Percentiles rank a stretch among this genome's conserved stretches.
Evolutionary conservation across 1,284 basidiomycete genomes (phyloP).

Genomic region (Naganishia liquefaciens): DNA sequence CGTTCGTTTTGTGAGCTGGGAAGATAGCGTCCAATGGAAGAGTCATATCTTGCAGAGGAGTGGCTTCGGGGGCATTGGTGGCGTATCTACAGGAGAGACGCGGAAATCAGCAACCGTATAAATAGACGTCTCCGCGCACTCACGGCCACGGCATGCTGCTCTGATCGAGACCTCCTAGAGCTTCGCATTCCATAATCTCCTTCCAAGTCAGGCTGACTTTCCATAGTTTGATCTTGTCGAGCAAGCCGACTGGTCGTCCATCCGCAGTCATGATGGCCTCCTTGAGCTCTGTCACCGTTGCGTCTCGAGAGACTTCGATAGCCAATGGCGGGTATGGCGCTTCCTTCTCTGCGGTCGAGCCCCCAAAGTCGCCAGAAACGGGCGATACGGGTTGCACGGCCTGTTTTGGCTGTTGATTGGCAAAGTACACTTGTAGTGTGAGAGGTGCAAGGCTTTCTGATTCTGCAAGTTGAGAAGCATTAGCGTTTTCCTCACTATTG

Average conservation of each 20-base stretch:
- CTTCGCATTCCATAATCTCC: conserved; percentile 48
- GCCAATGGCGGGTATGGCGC: conserved; percentile 37
- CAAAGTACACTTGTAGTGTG: conserved; percentile 43
- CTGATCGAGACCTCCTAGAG: conserved; percentile 42
- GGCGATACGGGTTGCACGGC: conserved; percentile 7
- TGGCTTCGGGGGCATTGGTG: conserved; percentile 42
- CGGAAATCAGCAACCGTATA: neutral
- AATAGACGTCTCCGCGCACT: conserved; percentile 26
- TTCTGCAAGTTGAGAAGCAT: neutral
- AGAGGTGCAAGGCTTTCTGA: conserved; percentile 36
- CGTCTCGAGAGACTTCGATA: conserved; percentile 42
- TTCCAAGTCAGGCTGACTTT: conserved; percentile 48
- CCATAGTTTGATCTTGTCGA: conserved; percentile 45
- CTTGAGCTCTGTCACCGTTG: conserved; percentile 46
- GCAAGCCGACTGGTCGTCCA: conserved; percentile 34
- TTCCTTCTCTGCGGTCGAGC: conserved; percentile 2
- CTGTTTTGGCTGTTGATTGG: conserved; percentile 31
- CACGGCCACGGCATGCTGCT: conserved; percentile 52
- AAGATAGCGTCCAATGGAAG: conserved; percentile 44
- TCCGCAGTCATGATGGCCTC: conserved; percentile 39
- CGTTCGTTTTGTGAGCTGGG: conserved; percentile 40
- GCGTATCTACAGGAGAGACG: conserved; percentile 39
- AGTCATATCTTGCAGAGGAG: conserved; percentile 39
- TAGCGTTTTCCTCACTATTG: neutral
- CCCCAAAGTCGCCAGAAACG: neutral